Conservation (phyloP, 257 asterid genomes). For the Leptodermis oblonga region DNA sequence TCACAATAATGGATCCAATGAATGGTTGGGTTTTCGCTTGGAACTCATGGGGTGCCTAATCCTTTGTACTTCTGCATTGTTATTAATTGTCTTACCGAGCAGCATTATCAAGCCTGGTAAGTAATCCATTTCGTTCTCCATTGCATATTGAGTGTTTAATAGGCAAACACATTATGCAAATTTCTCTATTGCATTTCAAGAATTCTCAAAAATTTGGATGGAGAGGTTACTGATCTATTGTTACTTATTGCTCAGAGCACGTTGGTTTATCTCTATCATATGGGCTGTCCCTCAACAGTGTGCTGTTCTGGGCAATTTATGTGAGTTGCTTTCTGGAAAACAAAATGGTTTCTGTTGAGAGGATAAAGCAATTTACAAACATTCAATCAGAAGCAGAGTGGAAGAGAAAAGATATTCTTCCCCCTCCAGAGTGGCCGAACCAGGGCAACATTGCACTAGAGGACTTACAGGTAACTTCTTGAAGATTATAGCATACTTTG, state of each 20-base stretch:
- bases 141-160: background rate
- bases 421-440: slow-evolving; percentile 77
- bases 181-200: no score
- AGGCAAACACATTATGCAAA: background rate
- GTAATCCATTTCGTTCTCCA: background rate
- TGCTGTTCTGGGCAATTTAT: slow-evolving; percentile 61
- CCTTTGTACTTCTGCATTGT: slow-evolving; percentile 74
- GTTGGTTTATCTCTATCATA: slow-evolving; percentile 87
- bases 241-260: slow-evolving; percentile 49
- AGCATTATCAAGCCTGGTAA: slow-evolving; percentile 88
- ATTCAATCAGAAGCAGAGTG: slow-evolving; percentile 90
- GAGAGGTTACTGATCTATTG: slow-evolving; percentile 5
- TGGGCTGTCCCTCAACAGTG: slow-evolving; percentile 73
- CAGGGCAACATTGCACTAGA: slow-evolving; percentile 63
- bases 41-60: slow-evolving; percentile 79
- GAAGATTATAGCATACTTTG: background rate
- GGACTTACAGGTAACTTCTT: slow-evolving; percentile 48
- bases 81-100: slow-evolving; percentile 88
- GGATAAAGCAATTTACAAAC: slow-evolving; percentile 78
- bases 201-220: background rate
- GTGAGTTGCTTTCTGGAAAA: slow-evolving; percentile 82
- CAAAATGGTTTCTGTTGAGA: slow-evolving; percentile 95
- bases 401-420: slow-evolving; percentile 52
- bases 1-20: slow-evolving; percentile 87
- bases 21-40: slow-evolving; percentile 90